phyloP scores from a whole-genome alignment of 805 yeast genomes.

The Sugiyamaella marilandica region DNA sequence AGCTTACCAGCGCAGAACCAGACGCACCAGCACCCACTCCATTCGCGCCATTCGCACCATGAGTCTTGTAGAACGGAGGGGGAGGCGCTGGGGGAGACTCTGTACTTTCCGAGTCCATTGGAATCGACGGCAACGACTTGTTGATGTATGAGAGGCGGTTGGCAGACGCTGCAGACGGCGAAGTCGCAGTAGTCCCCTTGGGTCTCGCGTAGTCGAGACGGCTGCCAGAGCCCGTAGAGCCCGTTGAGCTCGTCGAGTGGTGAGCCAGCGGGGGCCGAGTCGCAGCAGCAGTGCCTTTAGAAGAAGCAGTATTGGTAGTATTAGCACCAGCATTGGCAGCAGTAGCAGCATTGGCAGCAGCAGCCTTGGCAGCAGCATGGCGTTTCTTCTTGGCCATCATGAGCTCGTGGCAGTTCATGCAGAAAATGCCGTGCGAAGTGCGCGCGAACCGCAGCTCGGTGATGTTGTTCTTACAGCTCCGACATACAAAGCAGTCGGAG shows the following conservation, averaged over 20 bases:
- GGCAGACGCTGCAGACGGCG: background rate
- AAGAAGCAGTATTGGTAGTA: background rate
- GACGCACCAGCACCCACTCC: background rate
- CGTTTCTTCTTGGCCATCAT: conserved; percentile 69
- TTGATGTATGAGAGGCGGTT: conserved; percentile 3
- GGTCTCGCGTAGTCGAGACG: conserved; percentile 1
- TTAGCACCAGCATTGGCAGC: background rate
- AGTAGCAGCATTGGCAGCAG: conserved; percentile 8
- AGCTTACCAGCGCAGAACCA: no score
- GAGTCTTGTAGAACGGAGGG: conserved; percentile 9
- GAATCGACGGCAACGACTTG: conserved; percentile 18
- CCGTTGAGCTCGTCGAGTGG: conserved; percentile 3
- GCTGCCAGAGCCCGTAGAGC: background rate
- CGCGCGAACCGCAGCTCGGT: conserved; percentile 88
- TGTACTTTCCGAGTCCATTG: conserved; percentile 1
- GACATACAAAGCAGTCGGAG: conserved; percentile 81
- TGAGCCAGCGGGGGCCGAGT: background rate
- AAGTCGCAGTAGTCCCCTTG: background rate
- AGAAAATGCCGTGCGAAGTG: conserved; percentile 86
- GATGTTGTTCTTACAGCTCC: conserved; percentile 78
- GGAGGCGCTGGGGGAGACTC: conserved; percentile 6
- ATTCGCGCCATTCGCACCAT: background rate
- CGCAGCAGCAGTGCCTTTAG: background rate
- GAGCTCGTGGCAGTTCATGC: conserved; percentile 87
- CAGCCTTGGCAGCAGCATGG: conserved; percentile 23